A percentile compares a stretch with the other conserved stretches of the same genome.
These are phyloP conservation scores for Cymbidium sinense DNA, from an alignment of 106 monocot species.

Conservation along the genomic window DNA sequence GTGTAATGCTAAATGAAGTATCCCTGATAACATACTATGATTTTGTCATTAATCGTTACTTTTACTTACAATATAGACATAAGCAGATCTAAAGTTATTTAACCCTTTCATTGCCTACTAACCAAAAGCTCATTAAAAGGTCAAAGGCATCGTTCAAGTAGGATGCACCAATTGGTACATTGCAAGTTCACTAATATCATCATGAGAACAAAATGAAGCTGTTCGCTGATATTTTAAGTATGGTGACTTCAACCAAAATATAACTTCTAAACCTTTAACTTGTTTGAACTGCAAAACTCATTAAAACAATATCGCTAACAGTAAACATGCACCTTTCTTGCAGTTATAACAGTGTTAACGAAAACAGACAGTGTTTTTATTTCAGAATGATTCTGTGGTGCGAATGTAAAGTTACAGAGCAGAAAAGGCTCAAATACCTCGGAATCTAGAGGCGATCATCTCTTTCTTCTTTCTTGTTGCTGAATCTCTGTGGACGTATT, in stretches of 20 bases:
- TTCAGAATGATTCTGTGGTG: neutral
- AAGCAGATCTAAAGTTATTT: too few relatives aligned
- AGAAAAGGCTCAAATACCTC: conserved; percentile 22
- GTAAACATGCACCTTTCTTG: neutral
- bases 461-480: conserved; percentile 13
- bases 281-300: neutral
- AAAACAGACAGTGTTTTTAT: neutral
- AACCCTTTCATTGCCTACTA: too few relatives aligned
- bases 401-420: neutral
- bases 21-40: too few relatives aligned
- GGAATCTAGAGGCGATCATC: conserved; percentile 36
- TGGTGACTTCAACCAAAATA: neutral
- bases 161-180: neutral
- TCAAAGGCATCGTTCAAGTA: neutral
- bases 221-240: neutral
- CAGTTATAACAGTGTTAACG: neutral
- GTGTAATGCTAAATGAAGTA: too few relatives aligned
- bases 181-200: neutral
- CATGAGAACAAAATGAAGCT: neutral
- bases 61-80: too few relatives aligned
- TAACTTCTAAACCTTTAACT: too few relatives aligned
- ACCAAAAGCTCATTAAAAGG: neutral
- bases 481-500: conserved; percentile 1
- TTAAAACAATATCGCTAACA: neutral
- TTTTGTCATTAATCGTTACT: too few relatives aligned